Evolutionary conservation across 768 basidiomycete genomes (phyloP), one percentile per base, ranked within the genome.

Genomic region (Leccinum longicurvipes): DNA sequence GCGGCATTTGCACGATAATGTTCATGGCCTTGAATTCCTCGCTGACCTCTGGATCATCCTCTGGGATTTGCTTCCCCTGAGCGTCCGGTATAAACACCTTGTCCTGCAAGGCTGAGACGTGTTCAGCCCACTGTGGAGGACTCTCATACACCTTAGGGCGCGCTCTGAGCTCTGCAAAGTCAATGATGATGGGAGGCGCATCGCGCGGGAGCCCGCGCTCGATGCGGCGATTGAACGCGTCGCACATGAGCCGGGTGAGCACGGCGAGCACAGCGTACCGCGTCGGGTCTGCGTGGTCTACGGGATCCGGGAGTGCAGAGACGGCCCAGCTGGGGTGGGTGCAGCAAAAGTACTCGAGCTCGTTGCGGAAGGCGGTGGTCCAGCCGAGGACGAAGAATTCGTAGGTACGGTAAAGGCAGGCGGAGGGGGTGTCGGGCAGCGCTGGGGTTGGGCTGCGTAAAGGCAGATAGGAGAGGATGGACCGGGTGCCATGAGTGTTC

Each of bases 321-420:
- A 58, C 29, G 14, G 47, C 29, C 57, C 57, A 56, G 28, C 51
- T 49, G 1, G 57, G 57, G 21, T 47, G 57, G 3, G 54, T 25
- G 3, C 54, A 56, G 11, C 57, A 58, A 3, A 58, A 56, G 15
- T 58, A 58, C 15, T 58, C 57, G 44, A 58, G 54, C 19, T 58
- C 57, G 45, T 58, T 57, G 54, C 57, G 54, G 44, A 56, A 45
- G 4, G 54, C 49, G 42, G 54, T 56, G 12, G 57, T 58, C 57
- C 57, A 56, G 0, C 49, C 57, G 44, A 58, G 44, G 4, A 47
- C 36, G 49, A 57, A 56, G 54, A 56, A 56, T n/a, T 41, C 57
- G 44, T 58, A 58, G 49, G 41, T 46, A 6, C 57, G 57, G 19
- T 56, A 58, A 14, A 56, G 49, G 19, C 47, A 50, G 34, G 57